Evolutionary conservation across 768 basidiomycete species (phyloP), one percentile per base, ranked within the genome.

Genomic region (Boletus pseudopeckii): DNA sequence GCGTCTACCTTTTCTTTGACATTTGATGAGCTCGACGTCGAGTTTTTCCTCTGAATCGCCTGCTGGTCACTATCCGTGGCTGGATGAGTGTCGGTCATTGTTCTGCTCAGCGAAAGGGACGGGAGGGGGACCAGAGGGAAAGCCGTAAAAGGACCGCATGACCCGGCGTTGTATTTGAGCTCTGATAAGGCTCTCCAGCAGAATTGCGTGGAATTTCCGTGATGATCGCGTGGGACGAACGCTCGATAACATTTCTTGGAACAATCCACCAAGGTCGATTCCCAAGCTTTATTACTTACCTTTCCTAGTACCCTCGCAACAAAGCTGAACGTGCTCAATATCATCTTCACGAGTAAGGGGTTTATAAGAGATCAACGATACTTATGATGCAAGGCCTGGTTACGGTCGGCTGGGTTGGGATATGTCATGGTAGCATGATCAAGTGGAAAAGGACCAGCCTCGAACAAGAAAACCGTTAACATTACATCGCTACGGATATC

Each of bases 21-120:
- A 28, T 56, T 54, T 15, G 58, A 61, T 11, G 49, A 60, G 5
- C 50, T 58, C 10, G 61, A 55, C 22, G 30, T n/a, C 7, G 56
- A 63, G 32, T 32, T 26, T 38, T 60, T 62, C 45, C 67, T 69
- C 45, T 67, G 69, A 5, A 59, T 7, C 14, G 43, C 52, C 28
- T 54, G 55, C 22, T 49, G 39, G 28, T 40, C 46, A 3, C 43
- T 24, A 24, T 47, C 53, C 15, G 46, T 36, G n/a, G 40, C 34
- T 24, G 45, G 36, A 40, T n/a, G 45, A 13, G 45, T 30, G 43
- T 56, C 48, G 28, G 56, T 3, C 71, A 72, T 72, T 18, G 28
- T 39, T 38, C 32, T 45, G 47, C 28, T 51, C 54, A 20, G 32
- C 15, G 40, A 24, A 38, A 45, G 44, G 34, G 40, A 45, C 6